Conservation (phyloP, 2,329 filamentous ascomycete species). For the Fusarium cyanostomum region DNA sequence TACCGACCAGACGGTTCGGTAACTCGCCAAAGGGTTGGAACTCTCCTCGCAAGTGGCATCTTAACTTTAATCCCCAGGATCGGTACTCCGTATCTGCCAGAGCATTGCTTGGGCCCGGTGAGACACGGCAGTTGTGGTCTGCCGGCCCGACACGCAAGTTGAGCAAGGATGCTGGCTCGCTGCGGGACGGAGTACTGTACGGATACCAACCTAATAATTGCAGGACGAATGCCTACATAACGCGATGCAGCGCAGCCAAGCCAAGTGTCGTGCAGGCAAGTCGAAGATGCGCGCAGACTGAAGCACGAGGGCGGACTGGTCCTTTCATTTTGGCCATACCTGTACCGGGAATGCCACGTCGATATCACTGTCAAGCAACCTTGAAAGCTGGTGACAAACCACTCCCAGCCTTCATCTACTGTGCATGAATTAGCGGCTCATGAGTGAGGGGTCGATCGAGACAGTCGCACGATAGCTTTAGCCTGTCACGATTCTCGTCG, state of each 20-base stretch:
- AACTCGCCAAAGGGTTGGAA: background rate
- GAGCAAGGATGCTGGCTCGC: background rate
- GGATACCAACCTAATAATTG: background rate
- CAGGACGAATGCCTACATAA: conserved; percentile 11
- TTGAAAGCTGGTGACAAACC: conserved; percentile 12
- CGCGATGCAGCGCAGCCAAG: conserved; percentile 2
- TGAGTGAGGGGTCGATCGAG: conserved; percentile 9
- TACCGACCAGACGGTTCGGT: conserved; percentile 7
- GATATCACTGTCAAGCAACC: background rate
- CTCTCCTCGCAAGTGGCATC: conserved; percentile 1
- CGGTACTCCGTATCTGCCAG: background rate
- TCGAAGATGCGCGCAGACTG: background rate
- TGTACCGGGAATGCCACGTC: background rate
- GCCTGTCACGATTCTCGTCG: background rate
- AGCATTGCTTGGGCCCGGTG: background rate
- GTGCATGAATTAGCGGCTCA: conserved; percentile 16
- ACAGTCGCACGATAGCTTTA: conserved; percentile 16
- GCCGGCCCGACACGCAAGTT: conserved; percentile 9
- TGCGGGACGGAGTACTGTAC: background rate
- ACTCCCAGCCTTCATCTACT: conserved; percentile 2
- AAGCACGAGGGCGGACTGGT: conserved; percentile 4
- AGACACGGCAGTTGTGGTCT: conserved; percentile 14
- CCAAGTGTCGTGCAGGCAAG: background rate
- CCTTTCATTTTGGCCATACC: conserved; percentile 12
- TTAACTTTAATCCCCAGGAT: background rate